A percentile compares a stretch with the other conserved stretches of the same genome.
phyloP scores from a whole-genome alignment of 208 protist genomes.

The Acanthamoeba lenticulata region DNA sequence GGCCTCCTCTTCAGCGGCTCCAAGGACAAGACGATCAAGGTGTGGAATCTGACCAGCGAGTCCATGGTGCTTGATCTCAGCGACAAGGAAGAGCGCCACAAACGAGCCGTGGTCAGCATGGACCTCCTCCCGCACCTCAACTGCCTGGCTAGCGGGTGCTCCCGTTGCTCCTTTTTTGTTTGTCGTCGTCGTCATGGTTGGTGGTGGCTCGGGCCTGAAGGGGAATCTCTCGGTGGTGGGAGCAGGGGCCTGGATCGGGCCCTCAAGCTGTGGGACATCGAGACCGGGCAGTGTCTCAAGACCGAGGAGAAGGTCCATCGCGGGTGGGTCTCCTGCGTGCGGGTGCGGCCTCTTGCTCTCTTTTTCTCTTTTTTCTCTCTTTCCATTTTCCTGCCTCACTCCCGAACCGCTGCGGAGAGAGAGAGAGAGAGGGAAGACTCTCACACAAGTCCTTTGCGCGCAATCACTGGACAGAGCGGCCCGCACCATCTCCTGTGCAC shows the following conservation, averaged over 20 bases:
- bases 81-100: not conserved
- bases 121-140: slow-evolving; percentile 17
- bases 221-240: no score
- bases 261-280: slow-evolving; percentile 28
- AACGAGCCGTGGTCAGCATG: not conserved
- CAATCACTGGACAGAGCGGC: not conserved
- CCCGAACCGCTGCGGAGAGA: not conserved
- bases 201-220: no score
- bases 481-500: slow-evolving; percentile 54
- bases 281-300: slow-evolving; percentile 21
- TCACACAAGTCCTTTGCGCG: no score
- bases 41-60: not conserved
- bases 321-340: not conserved
- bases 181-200: no score
- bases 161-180: not conserved
- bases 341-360: not conserved
- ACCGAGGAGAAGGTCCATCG: slow-evolving; percentile 40
- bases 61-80: not conserved
- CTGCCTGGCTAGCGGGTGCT: not conserved
- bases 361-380: not conserved
- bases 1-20: slow-evolving; percentile 23
- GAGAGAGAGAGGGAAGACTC: no score
- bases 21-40: slow-evolving; percentile 55
- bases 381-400: not conserved
- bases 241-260: not conserved